Conservation (phyloP, 2,329 filamentous ascomycete species). For the Verticillium albo-atrum region DNA sequence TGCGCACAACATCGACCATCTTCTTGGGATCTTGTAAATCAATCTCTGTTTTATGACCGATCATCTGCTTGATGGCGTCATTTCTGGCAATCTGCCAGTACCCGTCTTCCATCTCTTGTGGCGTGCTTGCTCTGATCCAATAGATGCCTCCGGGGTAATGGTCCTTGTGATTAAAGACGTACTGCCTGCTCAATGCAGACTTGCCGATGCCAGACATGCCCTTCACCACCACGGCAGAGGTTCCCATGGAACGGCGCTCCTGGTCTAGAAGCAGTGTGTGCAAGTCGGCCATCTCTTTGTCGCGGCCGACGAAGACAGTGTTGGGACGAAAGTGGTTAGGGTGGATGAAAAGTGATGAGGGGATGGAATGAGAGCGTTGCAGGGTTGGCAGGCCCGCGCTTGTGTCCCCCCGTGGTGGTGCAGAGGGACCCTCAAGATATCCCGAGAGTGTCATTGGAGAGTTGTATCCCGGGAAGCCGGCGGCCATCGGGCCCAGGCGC, state of each 20-base stretch:
- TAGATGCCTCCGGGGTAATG: conserved; percentile 64
- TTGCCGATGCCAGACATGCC: conserved; percentile 65
- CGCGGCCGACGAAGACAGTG: conserved; percentile 56
- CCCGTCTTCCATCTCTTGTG: conserved; percentile 53
- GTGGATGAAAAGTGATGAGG: conserved; percentile 28
- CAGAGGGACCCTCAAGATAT: not conserved
- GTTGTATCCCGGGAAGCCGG: not conserved
- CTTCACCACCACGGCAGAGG: conserved; percentile 59
- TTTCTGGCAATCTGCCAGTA: conserved; percentile 64
- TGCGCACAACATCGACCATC: conserved; percentile 52
- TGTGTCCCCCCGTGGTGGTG: not conserved
- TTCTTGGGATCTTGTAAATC: conserved; percentile 33
- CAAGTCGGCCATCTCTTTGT: conserved; percentile 51
- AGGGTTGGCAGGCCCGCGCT: not conserved
- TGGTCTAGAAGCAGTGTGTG: conserved; percentile 56
- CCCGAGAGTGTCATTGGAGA: not conserved
- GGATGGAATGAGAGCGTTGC: not conserved
- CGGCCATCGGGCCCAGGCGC: conserved; percentile 20
- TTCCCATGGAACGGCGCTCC: conserved; percentile 50
- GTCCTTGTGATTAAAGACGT: conserved; percentile 55
- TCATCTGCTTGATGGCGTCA: conserved; percentile 41
- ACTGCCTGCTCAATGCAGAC: conserved; percentile 64
- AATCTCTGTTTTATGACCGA: conserved; percentile 26
- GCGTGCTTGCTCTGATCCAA: conserved; percentile 62
- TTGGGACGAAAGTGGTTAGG: conserved; percentile 60